These are phyloP conservation scores for Pseudonitzschia delicatissima DNA, from an alignment of 108 stramenopile species.

Conservation along the genomic window DNA sequence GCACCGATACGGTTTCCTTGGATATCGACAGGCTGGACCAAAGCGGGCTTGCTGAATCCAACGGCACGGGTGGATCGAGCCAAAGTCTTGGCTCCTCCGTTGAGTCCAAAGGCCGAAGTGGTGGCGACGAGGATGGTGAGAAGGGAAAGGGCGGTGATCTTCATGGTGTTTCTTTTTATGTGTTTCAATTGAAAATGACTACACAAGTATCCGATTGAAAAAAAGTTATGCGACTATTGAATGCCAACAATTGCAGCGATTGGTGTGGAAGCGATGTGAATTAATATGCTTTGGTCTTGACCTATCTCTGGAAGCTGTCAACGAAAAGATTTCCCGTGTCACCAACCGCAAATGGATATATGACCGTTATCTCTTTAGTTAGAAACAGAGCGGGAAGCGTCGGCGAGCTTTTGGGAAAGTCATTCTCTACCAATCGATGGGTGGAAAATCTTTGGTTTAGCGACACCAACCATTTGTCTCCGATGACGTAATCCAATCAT, in stretches of 20 bases:
- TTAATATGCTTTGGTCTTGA: too few relatives aligned
- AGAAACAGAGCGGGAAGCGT: too few relatives aligned
- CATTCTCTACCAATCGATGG: too few relatives aligned
- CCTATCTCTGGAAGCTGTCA: too few relatives aligned
- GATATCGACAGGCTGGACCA: conserved; percentile 50
- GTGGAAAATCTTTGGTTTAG: background rate
- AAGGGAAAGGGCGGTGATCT: conserved; percentile 53
- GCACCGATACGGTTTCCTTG: conserved; percentile 42
- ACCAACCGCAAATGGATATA: too few relatives aligned
- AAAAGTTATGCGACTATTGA: too few relatives aligned
- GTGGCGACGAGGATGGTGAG: conserved; percentile 53
- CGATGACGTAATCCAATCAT: conserved; percentile 1
- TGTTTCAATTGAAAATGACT: background rate
- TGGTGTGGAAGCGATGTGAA: too few relatives aligned
- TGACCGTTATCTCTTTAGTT: too few relatives aligned
- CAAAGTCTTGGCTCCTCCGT: conserved; percentile 33
- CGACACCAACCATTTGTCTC: background rate
- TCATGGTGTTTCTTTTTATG: conserved; percentile 45
- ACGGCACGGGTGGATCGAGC: background rate
- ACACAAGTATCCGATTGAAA: too few relatives aligned
- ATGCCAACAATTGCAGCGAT: too few relatives aligned
- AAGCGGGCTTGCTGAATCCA: conserved; percentile 22
- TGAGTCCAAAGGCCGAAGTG: conserved; percentile 69
- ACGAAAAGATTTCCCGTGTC: too few relatives aligned
- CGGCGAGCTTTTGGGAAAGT: too few relatives aligned